Evolutionary conservation across 1,284 basidiomycete genomes (phyloP).

Genomic region (Tranzscheliella williamsii): DNA sequence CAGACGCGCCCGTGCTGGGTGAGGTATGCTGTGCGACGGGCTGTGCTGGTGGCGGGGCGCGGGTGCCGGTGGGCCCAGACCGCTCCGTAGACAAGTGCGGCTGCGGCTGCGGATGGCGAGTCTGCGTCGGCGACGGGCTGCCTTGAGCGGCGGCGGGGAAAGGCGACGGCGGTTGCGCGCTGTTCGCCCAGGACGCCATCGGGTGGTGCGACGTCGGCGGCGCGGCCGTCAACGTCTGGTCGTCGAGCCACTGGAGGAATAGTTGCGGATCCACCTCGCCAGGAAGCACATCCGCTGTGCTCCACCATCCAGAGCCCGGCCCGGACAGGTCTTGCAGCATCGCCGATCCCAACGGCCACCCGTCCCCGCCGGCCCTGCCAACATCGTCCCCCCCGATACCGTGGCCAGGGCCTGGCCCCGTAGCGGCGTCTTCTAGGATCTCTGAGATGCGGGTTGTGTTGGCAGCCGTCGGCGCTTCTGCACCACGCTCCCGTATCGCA

Average conservation of each 20-base stretch:
- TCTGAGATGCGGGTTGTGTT: no score
- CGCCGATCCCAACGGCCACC: slow-evolving; percentile 1
- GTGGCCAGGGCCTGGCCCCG: no score
- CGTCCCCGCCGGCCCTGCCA: no score
- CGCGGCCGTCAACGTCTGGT: slow-evolving; percentile 29
- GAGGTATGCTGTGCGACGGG: background rate
- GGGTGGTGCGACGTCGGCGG: slow-evolving; percentile 32
- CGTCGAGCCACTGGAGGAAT: slow-evolving; percentile 39
- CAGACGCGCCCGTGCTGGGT: background rate
- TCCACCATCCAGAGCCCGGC: slow-evolving; percentile 36
- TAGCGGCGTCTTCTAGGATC: background rate
- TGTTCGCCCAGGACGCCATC: slow-evolving; percentile 21
- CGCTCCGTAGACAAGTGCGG: no score
- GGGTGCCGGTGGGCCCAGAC: no score
- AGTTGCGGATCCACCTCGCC: slow-evolving; percentile 41
- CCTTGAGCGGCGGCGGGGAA: background rate
- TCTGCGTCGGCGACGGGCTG: background rate
- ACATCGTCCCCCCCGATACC: background rate
- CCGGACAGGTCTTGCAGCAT: slow-evolving; percentile 8
- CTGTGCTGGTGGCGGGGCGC: no score
- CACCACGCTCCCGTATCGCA: background rate
- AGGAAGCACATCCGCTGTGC: slow-evolving; percentile 28
- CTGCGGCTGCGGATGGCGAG: background rate
- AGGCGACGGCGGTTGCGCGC: background rate
- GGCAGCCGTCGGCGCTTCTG: background rate